These are phyloP conservation scores for Penicillium oxalicum DNA, from an alignment of 2,329 filamentous ascomycete species.

Conservation along the genomic window DNA sequence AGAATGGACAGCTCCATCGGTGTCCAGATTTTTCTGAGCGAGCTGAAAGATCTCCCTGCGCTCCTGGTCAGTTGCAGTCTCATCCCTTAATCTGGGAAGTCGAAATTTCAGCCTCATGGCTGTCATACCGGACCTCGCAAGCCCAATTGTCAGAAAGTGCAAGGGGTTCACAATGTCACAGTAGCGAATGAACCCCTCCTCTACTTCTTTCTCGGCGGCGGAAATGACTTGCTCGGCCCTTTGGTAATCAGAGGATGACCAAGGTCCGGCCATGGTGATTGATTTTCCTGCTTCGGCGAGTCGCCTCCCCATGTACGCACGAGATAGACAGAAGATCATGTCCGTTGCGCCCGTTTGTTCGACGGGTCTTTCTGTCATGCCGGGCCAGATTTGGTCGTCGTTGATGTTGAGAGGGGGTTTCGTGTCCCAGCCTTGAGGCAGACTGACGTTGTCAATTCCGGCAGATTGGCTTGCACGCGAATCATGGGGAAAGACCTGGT, in stretches of 20 bases:
- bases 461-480: conserved; percentile 24
- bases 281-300: conserved; percentile 3
- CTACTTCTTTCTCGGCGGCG: conserved; percentile 25
- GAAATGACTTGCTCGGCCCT: conserved; percentile 13
- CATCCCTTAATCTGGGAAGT: conserved; percentile 16
- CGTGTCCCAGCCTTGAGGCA: conserved; percentile 17
- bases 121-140: conserved; percentile 39
- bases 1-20: conserved; percentile 27
- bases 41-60: conserved; percentile 24
- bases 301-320: conserved; percentile 6
- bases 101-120: conserved; percentile 33
- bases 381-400: conserved; percentile 34
- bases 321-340: conserved; percentile 35
- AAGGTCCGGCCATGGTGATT: conserved; percentile 1
- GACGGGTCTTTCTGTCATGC: conserved; percentile 36
- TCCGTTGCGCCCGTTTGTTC: conserved; percentile 40
- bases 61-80: conserved; percentile 18
- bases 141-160: conserved; percentile 41
- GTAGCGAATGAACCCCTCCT: conserved; percentile 29
- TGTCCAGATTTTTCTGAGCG: conserved; percentile 36
- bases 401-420: conserved; percentile 38
- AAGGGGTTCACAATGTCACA: conserved; percentile 32
- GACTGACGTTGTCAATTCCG: conserved; percentile 17
- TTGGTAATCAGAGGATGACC: conserved; percentile 2
- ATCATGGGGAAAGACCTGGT: conserved; percentile 22